These are phyloP conservation scores for Huntiella decipiens DNA, from an alignment of 2,329 filamentous ascomycete genomes.

Conservation along the genomic window DNA sequence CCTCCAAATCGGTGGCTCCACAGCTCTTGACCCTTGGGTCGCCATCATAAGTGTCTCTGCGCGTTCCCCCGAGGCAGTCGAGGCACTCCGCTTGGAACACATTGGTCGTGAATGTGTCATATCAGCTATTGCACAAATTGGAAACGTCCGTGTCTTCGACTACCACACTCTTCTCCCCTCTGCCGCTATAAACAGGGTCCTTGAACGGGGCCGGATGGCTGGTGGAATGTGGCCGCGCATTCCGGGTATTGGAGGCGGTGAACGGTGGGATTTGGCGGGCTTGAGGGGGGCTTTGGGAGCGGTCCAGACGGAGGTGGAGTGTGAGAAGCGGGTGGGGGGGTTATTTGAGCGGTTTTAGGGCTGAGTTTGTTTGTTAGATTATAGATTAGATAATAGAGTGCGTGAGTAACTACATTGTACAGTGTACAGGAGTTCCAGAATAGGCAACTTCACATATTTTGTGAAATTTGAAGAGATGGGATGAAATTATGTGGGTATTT, in stretches of 20 bases:
- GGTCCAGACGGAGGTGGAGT: too few relatives aligned
- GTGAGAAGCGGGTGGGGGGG: too few relatives aligned
- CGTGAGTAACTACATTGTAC: too few relatives aligned
- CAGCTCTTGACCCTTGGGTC: not conserved
- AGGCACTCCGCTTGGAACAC: not conserved
- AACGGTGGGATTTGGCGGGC: not conserved
- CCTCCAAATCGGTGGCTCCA: not conserved
- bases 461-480: too few relatives aligned
- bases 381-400: too few relatives aligned
- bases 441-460: too few relatives aligned
- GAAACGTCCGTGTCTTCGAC: not conserved
- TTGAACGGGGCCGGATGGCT: not conserved
- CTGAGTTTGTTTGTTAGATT: too few relatives aligned
- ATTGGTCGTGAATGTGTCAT: not conserved
- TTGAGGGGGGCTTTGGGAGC: not conserved
- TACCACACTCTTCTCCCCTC: not conserved
- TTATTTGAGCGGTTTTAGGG: too few relatives aligned
- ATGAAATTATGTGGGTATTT: too few relatives aligned
- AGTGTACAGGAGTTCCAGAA: too few relatives aligned
- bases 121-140: not conserved
- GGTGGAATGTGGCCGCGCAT: not conserved
- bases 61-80: not conserved
- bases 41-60: not conserved
- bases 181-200: not conserved
- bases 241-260: not conserved